Evolutionary conservation across 2,329 filamentous ascomycete genomes (phyloP).

Genomic region (Didymella glomerata): DNA sequence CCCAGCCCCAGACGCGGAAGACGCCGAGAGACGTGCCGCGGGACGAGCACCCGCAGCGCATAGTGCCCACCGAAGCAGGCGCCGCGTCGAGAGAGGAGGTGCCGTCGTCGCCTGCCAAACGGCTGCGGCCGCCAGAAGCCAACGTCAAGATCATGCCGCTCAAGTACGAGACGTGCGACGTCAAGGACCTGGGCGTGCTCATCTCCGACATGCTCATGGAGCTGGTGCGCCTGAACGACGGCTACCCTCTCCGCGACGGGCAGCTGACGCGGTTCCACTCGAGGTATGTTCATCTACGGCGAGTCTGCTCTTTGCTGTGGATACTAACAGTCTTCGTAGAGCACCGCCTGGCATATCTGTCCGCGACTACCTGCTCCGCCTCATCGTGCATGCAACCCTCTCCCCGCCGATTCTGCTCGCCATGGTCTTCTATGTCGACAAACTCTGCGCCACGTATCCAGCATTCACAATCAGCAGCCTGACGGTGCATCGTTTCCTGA

Average conservation of each 20-base stretch:
- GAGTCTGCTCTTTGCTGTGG: neutral
- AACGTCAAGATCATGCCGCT: slow-evolving; percentile 69
- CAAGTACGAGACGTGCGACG: slow-evolving; percentile 81
- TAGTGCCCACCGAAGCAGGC: slow-evolving; percentile 1
- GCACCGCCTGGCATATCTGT: slow-evolving; percentile 92
- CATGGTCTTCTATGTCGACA: slow-evolving; percentile 99
- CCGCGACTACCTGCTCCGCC: slow-evolving; percentile 87
- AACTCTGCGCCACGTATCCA: slow-evolving; percentile 88
- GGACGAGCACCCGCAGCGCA: slow-evolving; percentile 16
- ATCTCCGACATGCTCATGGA: slow-evolving; percentile 97
- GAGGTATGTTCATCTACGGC: slow-evolving; percentile 63
- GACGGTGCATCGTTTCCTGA: slow-evolving; percentile 96
- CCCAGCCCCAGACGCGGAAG: slow-evolving; percentile 16
- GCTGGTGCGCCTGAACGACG: slow-evolving; percentile 91
- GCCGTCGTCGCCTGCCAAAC: slow-evolving; percentile 43
- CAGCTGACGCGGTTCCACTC: slow-evolving; percentile 95
- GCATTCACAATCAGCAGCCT: slow-evolving; percentile 96
- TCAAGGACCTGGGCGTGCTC: slow-evolving; percentile 86
- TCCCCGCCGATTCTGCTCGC: slow-evolving; percentile 93
- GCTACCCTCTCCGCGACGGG: slow-evolving; percentile 81
- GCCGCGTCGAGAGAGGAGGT: slow-evolving; percentile 2
- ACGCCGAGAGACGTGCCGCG: slow-evolving; percentile 26
- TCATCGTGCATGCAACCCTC: slow-evolving; percentile 92
- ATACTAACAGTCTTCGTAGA: slow-evolving; percentile 44
- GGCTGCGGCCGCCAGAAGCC: slow-evolving; percentile 49